Evolutionary conservation across 257 asterid species (phyloP).

Genomic region (Scutellaria barbata): DNA sequence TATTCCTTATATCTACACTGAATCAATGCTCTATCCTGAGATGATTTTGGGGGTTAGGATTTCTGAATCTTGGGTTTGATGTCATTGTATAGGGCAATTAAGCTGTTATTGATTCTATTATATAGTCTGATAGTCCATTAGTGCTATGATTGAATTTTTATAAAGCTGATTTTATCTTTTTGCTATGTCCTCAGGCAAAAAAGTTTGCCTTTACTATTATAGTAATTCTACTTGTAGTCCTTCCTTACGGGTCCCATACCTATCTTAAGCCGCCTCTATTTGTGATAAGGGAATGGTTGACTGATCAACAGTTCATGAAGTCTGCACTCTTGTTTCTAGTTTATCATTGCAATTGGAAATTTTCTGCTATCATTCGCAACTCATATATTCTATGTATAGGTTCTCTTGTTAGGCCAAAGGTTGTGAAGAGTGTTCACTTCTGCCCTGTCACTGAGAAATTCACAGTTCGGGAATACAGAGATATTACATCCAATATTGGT

Average conservation of each 20-base stretch:
- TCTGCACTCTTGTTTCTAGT: conserved; percentile 3
- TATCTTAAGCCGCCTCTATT: too few relatives aligned
- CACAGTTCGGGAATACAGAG: conserved; percentile 85
- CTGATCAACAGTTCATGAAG: too few relatives aligned
- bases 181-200: not conserved
- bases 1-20: not conserved
- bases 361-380: conserved; percentile 24
- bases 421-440: conserved; percentile 95
- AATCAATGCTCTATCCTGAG: not conserved
- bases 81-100: not conserved
- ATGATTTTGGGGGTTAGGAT: not conserved
- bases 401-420: conserved; percentile 99
- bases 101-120: conserved; percentile 2
- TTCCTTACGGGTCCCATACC: too few relatives aligned
- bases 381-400: conserved; percentile 48
- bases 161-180: not conserved
- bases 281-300: too few relatives aligned
- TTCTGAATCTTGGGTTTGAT: conserved; percentile 9
- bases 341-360: conserved; percentile 21
- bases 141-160: conserved; percentile 11
- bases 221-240: not conserved
- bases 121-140: not conserved
- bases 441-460: conserved; percentile 78
- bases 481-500: conserved; percentile 88
- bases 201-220: not conserved